Evolutionary conservation across 2,329 filamentous ascomycete species (phyloP), one percentile per base, ranked within the genome.

Genomic region (Plectosphaerella sp.): DNA sequence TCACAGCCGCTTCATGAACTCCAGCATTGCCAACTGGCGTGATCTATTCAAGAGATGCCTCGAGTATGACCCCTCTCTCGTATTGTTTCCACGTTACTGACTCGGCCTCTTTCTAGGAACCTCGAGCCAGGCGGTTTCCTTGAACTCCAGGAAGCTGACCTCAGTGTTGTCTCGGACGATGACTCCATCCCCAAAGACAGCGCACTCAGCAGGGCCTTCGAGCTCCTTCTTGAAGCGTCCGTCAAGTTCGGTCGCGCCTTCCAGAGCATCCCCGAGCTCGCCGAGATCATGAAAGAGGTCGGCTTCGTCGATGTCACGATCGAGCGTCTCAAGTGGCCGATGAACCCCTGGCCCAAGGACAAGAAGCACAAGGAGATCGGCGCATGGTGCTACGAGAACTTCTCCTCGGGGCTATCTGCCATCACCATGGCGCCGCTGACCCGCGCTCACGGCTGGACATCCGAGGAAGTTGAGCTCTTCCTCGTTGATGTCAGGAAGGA

Each of bases 11-110:
- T 71, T 75, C 48, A 72, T 84, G 64, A 69, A 72, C 2, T 72
- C 72, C n/a, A 75, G 74, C 52, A 75, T 84, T 50, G 62, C 68
- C 11, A 72, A 82, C 58, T 79, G 76, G 70, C 71, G 69, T 1
- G 64, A 62, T 8, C 67, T 83, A n/a, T 67, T 80, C 49, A 55
- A 61, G 12, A 67, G 75, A 57, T 69, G 72, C 14, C 78, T 72
- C 53, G 64, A 73, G 54, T 55, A 41, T 45, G 52, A 54, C 25
- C 25, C n/a, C n/a, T 35, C 15, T 20, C 4, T 20, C 8, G 24
- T n/a, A 18, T 15, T 8, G 9, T 24, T 16, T 5, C 7, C 5
- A 18, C 12, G 16, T 9, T 16, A 16, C 45, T 47, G 8, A 47
- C 45, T 24, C 28, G 15, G 47, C 12, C n/a, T 5, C 4, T 8